Conservation (phyloP, 2,329 filamentous ascomycete genomes). For the Emmonsia crescens region DNA sequence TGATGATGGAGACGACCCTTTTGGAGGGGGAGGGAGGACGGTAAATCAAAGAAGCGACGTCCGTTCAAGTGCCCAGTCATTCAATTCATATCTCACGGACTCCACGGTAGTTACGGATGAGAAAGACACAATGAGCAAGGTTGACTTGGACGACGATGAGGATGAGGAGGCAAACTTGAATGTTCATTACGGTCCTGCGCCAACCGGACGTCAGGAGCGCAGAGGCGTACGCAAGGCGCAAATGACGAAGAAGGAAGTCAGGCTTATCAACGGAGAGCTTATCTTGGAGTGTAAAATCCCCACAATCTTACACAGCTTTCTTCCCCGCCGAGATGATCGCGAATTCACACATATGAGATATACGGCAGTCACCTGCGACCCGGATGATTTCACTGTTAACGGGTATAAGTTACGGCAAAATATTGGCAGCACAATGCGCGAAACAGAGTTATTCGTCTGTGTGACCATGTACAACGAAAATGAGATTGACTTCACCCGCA, state of each 20-base stretch:
- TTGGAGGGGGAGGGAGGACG: conserved; percentile 41
- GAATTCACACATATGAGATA: conserved; percentile 99
- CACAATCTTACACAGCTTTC: conserved; percentile 92
- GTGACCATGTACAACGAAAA: conserved; percentile 99
- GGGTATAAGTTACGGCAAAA: conserved; percentile 91
- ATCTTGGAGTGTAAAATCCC: conserved; percentile 98
- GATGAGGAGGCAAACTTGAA: conserved; percentile 46
- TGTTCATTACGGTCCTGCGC: conserved; percentile 72
- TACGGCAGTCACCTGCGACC: conserved; percentile 95
- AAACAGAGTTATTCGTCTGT: conserved; percentile 93
- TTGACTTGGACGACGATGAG: conserved; percentile 36
- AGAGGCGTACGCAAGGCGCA: conserved; percentile 78
- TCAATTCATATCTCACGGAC: conserved; percentile 52
- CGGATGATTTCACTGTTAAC: conserved; percentile 77
- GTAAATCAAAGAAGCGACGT: conserved; percentile 40
- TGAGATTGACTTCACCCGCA: conserved; percentile 90
- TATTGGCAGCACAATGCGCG: conserved; percentile 69
- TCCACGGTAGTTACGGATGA: conserved; percentile 49
- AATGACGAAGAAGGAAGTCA: conserved; percentile 86
- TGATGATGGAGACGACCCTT: conserved; percentile 66
- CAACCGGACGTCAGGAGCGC: conserved; percentile 73
- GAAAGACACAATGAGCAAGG: conserved; percentile 31
- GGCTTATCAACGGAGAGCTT: conserved; percentile 92
- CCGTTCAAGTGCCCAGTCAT: conserved; percentile 49
- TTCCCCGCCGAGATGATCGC: conserved; percentile 81